Base-by-base conservation (phyloP, 352 stramenopile species). In the Globisporangium spiculum region DNA sequence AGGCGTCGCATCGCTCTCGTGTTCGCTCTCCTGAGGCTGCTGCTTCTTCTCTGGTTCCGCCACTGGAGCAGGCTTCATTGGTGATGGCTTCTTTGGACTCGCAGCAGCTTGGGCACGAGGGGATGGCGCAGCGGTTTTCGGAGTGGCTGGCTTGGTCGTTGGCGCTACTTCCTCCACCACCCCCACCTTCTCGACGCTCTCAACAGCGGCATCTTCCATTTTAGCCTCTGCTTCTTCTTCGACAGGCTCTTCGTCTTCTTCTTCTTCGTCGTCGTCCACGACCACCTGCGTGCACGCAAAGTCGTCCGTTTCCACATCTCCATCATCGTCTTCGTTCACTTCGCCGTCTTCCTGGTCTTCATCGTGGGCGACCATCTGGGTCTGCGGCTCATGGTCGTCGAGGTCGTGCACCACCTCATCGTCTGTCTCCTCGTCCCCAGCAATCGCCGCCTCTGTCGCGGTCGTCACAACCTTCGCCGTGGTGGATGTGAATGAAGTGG, bases 291-390 rank as follows among this genome's bases (percentile, higher is more conserved):
- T 73, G 52, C 30, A 30, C 12, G 41, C 14, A 27, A 54, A 57
- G 24, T 32, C 36, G 9, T 60, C 52, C 66, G 67, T 71, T 5
- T 57, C 44, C 50, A 70, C 53, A 48, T 66, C 20, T n/a, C 44
- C 41, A 18, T 59, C 52, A 59, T 72, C 20, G 41, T 83, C 71
- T 3, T 79, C 75, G 3, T 80, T 80, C 4, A 20, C 59, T 7
- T 78, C 71, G 38, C 67, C 61, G 16, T 46, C 27, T n/a, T 60
- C 58, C 18, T 44, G 8, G 8, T 65, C 41, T 12, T 69, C 62
- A 20, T 60, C 22, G 12, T 69, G 38, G 18, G 67, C 27, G 18
- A 68, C 27, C 26, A 53, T 59, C 50, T 74, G 63, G 16, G 48
- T 59, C 22, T 63, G 56, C 5, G 26, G 22, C 7, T 27, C 16